These are phyloP conservation scores for Fistulina hepatica DNA, from an alignment of 1,284 basidiomycete genomes.

Conservation along the genomic window DNA sequence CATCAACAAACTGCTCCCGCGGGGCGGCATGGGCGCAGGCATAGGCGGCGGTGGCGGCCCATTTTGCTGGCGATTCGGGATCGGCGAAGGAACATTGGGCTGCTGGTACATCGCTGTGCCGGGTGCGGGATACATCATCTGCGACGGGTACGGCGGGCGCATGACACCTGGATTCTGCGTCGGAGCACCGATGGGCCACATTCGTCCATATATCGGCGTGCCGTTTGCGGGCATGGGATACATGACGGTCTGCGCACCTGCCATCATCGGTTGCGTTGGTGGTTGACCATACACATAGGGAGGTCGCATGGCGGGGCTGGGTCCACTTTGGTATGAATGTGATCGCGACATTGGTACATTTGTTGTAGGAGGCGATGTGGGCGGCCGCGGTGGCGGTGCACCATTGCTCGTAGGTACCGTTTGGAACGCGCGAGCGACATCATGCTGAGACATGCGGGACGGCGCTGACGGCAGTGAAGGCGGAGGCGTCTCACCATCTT, in stretches of 20 bases:
- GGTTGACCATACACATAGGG: conserved; percentile 47
- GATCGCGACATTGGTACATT: conserved; percentile 23
- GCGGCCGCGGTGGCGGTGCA: conserved; percentile 30
- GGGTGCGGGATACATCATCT: conserved; percentile 51
- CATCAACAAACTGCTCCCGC: conserved; percentile 39
- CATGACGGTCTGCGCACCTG: conserved; percentile 30
- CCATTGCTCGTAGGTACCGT: conserved; percentile 58
- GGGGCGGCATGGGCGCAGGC: conserved; percentile 36
- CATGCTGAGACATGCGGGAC: conserved; percentile 66
- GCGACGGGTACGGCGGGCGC: conserved; percentile 39
- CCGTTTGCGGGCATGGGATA: conserved; percentile 37
- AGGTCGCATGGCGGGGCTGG: conserved; percentile 46
- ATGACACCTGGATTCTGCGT: conserved; percentile 24
- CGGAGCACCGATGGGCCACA: conserved; percentile 53
- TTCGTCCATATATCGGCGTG: conserved; percentile 50
- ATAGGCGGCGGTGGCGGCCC: conserved; percentile 30
- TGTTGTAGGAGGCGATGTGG: conserved; percentile 38
- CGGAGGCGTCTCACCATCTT: conserved; percentile 71
- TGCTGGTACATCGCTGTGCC: conserved; percentile 27
- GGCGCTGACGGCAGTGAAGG: conserved; percentile 43
- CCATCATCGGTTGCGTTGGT: conserved; percentile 56
- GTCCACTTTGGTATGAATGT: conserved; percentile 16
- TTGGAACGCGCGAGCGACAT: conserved; percentile 75
- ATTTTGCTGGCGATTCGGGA: conserved; percentile 38
- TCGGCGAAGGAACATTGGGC: too few species aligned